phyloP scores from a whole-genome alignment of 805 yeast genomes.

The Lachancea waltii region DNA sequence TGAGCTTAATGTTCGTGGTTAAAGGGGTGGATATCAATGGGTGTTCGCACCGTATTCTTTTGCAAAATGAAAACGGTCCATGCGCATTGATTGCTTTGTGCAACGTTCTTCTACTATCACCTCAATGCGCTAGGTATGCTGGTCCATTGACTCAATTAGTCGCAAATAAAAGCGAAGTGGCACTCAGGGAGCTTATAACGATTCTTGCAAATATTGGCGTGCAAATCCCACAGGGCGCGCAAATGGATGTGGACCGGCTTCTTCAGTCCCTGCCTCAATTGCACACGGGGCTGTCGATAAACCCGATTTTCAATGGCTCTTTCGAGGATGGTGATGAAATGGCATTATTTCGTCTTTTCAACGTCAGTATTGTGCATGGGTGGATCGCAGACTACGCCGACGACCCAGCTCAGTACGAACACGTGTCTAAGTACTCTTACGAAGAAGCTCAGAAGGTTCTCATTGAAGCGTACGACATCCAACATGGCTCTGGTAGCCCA shows the following conservation, averaged over 20 bases:
- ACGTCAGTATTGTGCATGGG: slow-evolving; percentile 68
- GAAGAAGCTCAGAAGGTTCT: slow-evolving; percentile 57
- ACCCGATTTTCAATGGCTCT: slow-evolving; percentile 61
- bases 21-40: slow-evolving; percentile 33
- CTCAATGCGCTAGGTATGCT: slow-evolving; percentile 23
- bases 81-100: slow-evolving; percentile 77
- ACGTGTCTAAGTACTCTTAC: slow-evolving; percentile 41
- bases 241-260: slow-evolving; percentile 36
- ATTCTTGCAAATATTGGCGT: slow-evolving; percentile 44
- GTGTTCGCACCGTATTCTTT: slow-evolving; percentile 42
- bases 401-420: slow-evolving; percentile 31
- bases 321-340: slow-evolving; percentile 50
- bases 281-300: slow-evolving; percentile 64
- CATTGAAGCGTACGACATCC: slow-evolving; percentile 39
- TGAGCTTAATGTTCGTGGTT: slow-evolving; percentile 16
- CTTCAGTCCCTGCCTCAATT: slow-evolving; percentile 54
- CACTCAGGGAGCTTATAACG: slow-evolving; percentile 40
- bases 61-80: slow-evolving; percentile 82
- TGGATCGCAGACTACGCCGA: slow-evolving; percentile 56
- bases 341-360: slow-evolving; percentile 52
- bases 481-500: slow-evolving; percentile 19
- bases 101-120: slow-evolving; percentile 58
- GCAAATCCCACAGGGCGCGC: slow-evolving; percentile 27
- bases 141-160: slow-evolving; percentile 31
- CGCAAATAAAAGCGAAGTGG: slow-evolving; percentile 27